Evolutionary conservation across 441 rosid genomes (phyloP), one percentile per base, ranked within the genome.

Genomic region (Populus tomentosa): DNA sequence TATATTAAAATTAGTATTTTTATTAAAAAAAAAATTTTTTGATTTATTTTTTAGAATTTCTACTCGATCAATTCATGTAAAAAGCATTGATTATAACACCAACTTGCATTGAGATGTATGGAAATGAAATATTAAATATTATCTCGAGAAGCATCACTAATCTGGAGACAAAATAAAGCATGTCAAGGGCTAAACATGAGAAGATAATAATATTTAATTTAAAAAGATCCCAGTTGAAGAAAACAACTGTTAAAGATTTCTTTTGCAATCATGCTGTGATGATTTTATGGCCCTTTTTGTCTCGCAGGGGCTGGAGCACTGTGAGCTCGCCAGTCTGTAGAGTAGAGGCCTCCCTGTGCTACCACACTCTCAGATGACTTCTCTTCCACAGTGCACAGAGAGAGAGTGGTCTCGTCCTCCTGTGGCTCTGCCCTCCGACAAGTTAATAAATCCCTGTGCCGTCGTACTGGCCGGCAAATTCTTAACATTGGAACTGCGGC

Each of bases 201-300:
- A 35, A n/a, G 10, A 28, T 2, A 21, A 26, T 18, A 35, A 18
- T 40, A 66, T 74, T 74, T 38, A 62, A 23, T 59, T 21, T 11
- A 16, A 14, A 42, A 53, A 4, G 23, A 7, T 3, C 38, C 42
- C 24, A 38, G 56, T 46, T 4, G 7, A 14, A 46, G 18, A 46
- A 14, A 14, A 14, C 6, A 14, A 14, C 1, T 46, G 56, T 46
- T 46, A 46, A 46, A 6, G 24, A 7, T 2, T 16, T 7, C 21
- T 35, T 10, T 53, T 38, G 76, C 73, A 83, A 83, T 83, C 76
- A 83, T 76, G 5, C 0, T 16, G 80, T 70, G 80, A 78, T 80
- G 82, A 83, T 83, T 78, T 77, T 70, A 20, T 26, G 67, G 74
- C 9, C 32, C 16, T 70, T 77, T 69, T 72, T 28, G 73, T 72